These are phyloP conservation scores for Colletotrichum tamarilloi DNA, from an alignment of 2,329 filamentous ascomycete genomes.

Conservation along the genomic window DNA sequence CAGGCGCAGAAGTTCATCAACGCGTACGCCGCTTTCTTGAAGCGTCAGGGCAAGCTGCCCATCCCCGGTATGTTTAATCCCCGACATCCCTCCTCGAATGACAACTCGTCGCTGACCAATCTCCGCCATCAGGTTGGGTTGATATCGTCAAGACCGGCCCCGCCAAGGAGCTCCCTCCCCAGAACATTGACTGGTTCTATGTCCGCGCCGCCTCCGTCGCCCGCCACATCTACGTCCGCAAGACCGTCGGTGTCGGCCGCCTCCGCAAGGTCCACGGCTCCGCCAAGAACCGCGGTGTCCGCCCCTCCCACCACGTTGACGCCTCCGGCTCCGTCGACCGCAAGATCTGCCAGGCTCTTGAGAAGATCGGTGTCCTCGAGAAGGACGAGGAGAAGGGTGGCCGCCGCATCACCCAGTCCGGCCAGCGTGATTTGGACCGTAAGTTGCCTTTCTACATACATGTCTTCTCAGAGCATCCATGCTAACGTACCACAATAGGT, in stretches of 20 bases:
- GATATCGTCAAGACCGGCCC: constrained; percentile 99
- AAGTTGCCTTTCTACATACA: constrained; percentile 41
- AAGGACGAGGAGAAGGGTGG: constrained; percentile 98
- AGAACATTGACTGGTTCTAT: constrained; percentile 98
- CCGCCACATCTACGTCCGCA: constrained; percentile 98
- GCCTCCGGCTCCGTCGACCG: constrained; percentile 96
- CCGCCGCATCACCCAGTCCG: constrained; percentile 96
- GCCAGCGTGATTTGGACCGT: constrained; percentile 99
- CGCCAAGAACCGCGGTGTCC: constrained; percentile 95
- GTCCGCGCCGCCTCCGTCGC: constrained; percentile 93
- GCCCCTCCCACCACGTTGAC: constrained; percentile 94
- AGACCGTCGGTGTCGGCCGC: constrained; percentile 98
- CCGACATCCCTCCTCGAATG: neutral
- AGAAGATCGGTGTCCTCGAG: constrained; percentile 99
- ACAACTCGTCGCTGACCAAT: constrained; percentile 34
- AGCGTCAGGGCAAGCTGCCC: constrained; percentile 92
- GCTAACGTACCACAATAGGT: constrained; percentile 49
- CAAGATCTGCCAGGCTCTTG: constrained; percentile 95
- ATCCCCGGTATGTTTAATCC: constrained; percentile 77
- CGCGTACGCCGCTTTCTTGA: constrained; percentile 89
- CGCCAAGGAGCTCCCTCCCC: constrained; percentile 96
- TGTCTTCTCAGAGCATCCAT: neutral
- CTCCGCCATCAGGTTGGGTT: constrained; percentile 81
- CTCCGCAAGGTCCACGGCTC: constrained; percentile 96
- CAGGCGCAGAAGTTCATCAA: constrained; percentile 91